phyloP scores from a whole-genome alignment of 805 yeast species.

The Metschnikowia santaceciliae region DNA sequence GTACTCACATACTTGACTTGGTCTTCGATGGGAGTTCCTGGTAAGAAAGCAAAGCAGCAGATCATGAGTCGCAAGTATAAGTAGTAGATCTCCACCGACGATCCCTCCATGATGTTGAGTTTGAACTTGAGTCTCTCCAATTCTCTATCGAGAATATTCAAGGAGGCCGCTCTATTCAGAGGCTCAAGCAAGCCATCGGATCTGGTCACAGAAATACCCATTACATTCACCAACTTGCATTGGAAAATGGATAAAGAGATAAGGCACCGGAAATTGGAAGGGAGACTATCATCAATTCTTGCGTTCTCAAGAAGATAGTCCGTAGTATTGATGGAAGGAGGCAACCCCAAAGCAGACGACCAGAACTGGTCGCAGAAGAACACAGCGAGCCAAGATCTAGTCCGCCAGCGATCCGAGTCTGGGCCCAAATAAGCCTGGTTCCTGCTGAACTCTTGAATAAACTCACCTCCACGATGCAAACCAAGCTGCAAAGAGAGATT shows the following conservation, averaged over 20 bases:
- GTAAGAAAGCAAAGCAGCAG: slow-evolving; percentile 84
- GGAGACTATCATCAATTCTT: slow-evolving; percentile 59
- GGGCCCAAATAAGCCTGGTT: slow-evolving; percentile 81
- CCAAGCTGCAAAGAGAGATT: slow-evolving; percentile 82
- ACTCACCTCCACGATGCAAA: slow-evolving; percentile 80
- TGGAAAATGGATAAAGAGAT: slow-evolving; percentile 77
- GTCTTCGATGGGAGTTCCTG: slow-evolving; percentile 85
- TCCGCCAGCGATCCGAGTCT: slow-evolving; percentile 91
- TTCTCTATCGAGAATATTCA: slow-evolving; percentile 75
- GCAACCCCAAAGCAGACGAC: slow-evolving; percentile 83
- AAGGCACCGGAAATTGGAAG: slow-evolving; percentile 66
- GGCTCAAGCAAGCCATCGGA: slow-evolving; percentile 90
- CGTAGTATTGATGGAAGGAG: slow-evolving; percentile 74
- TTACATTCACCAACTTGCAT: slow-evolving; percentile 73
- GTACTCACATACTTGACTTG: slow-evolving; percentile 79
- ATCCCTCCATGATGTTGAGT: slow-evolving; percentile 59
- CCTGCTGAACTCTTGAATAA: slow-evolving; percentile 84
- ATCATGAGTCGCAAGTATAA: slow-evolving; percentile 76
- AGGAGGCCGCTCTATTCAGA: slow-evolving; percentile 71
- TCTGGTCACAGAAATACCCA: slow-evolving; percentile 81
- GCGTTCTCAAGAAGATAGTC: slow-evolving; percentile 82
- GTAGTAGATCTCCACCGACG: slow-evolving; percentile 71
- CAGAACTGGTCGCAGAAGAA: slow-evolving; percentile 87
- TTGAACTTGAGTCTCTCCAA: slow-evolving; percentile 66
- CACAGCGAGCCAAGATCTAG: slow-evolving; percentile 86